Conservation (phyloP, 129 eudicot species). For the Artemisia annua region DNA sequence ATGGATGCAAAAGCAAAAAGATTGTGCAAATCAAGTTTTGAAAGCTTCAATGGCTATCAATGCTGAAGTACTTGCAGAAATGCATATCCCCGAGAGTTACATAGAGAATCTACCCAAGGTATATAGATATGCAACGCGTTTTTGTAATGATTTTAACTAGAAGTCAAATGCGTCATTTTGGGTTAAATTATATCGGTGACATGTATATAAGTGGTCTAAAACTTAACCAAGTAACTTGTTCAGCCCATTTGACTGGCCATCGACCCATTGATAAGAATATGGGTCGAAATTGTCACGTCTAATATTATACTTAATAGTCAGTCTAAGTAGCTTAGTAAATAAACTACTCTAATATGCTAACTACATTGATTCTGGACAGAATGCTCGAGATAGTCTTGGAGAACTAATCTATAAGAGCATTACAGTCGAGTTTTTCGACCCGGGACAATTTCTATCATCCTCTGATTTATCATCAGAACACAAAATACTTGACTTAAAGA, state of each 20-base stretch:
- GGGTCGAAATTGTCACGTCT: neutral
- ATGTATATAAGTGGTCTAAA: too few species aligned
- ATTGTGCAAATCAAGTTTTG: constrained; percentile 76
- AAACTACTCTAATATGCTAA: neutral
- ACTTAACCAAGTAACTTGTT: too few species aligned
- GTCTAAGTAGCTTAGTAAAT: neutral
- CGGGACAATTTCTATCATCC: constrained; percentile 60
- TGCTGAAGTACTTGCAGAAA: constrained; percentile 71
- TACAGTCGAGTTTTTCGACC: constrained; percentile 73
- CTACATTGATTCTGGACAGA: constrained; percentile 36
- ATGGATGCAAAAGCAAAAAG: constrained; percentile 73
- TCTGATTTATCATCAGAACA: constrained; percentile 74
- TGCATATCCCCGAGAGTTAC: constrained; percentile 79
- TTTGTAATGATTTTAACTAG: too few species aligned
- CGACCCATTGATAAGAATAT: too few species aligned
- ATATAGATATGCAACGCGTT: constrained; percentile 3
- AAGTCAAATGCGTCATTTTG: too few species aligned
- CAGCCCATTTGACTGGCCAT: too few species aligned
- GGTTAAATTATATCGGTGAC: too few species aligned
- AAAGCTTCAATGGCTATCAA: constrained; percentile 92
- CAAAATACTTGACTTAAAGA: constrained; percentile 73
- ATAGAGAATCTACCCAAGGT: constrained; percentile 68
- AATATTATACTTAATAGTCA: neutral
- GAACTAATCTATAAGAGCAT: constrained; percentile 66
- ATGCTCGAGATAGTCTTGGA: constrained; percentile 73